Evolutionary conservation across 139 green algal genomes (phyloP), one percentile per base, ranked within the genome.

Genomic region (Chlamydomonas incerta): DNA sequence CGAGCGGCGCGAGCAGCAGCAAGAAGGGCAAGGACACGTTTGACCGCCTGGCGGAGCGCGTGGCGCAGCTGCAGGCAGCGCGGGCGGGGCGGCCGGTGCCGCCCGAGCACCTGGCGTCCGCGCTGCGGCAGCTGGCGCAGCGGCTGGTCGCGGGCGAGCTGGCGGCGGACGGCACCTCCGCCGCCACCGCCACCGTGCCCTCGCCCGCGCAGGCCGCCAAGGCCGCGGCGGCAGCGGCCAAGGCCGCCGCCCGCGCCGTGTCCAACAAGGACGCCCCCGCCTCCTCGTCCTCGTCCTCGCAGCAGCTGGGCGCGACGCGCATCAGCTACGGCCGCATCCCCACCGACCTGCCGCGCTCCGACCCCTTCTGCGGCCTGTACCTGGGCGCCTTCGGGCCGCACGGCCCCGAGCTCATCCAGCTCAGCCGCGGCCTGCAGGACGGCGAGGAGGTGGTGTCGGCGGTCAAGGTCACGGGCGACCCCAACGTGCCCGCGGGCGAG

Each of bases 391-490:
- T 98, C 88, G 97, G 97, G 3, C 92, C 94, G 3, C 95, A 99
- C 86, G 97, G 96, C 47, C 91, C 94, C 18, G 96, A 99, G 91
- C 72, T 97, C 55, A 87, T 99, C n/a, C 94, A 92, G 55, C 79
- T 99, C 37, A 70, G n/a, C n/a, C 76, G 85, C 58, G n/a, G 14
- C 21, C 63, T 76, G 70, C 83, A 89, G 66, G 88, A 94, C 52
- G 93, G 90, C 28, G 86, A 95, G 65, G 95, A 98, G 80, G 94
- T 86, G 69, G 93, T 98, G 67, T 37, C 91, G 37, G 97, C 80
- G 17, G 84, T 90, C 35, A 99, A 99, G 80, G 66, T 99, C 15
- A 99, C 96, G 17, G 97, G 97, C 2, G 97, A 99, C 88, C 77
- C 74, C 29, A 98, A 98, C 72, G 96, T 98, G 77, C 97, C 96